These are phyloP conservation scores for Petrea volubilis DNA, from an alignment of 257 asterid species.

Conservation along the genomic window DNA sequence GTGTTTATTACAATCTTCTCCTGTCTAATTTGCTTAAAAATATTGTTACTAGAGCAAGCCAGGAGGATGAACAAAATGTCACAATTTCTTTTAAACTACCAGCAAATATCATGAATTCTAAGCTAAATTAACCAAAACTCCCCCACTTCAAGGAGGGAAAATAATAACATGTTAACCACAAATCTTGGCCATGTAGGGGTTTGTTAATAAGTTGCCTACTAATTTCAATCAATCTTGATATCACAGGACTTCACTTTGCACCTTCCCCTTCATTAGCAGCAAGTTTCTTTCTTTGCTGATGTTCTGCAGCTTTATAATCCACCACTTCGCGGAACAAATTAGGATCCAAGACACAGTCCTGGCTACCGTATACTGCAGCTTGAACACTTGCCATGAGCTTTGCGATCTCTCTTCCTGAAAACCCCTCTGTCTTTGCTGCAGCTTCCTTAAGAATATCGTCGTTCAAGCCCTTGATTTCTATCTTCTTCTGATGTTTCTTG, in stretches of 20 bases:
- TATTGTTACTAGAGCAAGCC: not conserved
- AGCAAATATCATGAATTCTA: not conserved
- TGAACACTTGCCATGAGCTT: conserved; percentile 93
- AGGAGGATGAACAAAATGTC: not conserved
- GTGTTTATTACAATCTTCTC: too few relatives aligned
- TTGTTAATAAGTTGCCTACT: not conserved
- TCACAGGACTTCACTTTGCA: conserved; percentile 27
- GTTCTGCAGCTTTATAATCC: conserved; percentile 78
- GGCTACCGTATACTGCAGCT: conserved; percentile 88
- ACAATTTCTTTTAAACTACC: not conserved
- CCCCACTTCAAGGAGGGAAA: conserved; percentile 21
- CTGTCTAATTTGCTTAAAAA: not conserved
- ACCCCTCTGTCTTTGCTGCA: conserved; percentile 68
- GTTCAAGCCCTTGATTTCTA: conserved; percentile 67
- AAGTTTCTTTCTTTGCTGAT: conserved; percentile 74
- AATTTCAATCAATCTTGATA: not conserved
- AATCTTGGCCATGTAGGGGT: conserved; percentile 15
- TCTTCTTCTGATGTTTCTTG: conserved; percentile 63
- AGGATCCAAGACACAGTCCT: conserved; percentile 72
- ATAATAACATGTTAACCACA: conserved; percentile 1
- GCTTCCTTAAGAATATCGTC: conserved; percentile 82
- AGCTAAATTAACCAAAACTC: conserved; percentile 15
- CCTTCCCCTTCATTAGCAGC: conserved; percentile 35
- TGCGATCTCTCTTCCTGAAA: conserved; percentile 91
- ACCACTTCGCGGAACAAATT: conserved; percentile 75